phyloP scores from a whole-genome alignment of 768 basidiomycete species.

The Vararia minispora region DNA sequence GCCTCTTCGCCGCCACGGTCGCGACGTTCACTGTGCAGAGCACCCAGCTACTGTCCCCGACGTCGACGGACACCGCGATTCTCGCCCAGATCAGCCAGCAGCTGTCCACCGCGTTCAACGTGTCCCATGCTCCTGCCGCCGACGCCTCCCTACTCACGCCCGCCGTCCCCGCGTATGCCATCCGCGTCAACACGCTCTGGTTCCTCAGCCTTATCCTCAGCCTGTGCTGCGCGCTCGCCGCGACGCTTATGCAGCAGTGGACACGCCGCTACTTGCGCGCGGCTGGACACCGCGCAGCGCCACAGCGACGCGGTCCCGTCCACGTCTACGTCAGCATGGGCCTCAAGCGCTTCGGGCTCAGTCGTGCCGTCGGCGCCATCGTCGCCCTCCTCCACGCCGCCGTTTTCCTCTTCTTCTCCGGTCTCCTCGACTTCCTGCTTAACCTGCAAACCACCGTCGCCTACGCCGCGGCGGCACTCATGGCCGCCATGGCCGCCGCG shows the following conservation, averaged over 20 bases:
- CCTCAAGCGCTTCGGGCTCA: not conserved
- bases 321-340: conserved; percentile 5
- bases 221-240: conserved; percentile 5
- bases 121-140: not conserved
- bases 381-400: conserved; percentile 3
- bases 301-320: conserved; percentile 3
- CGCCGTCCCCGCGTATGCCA: not conserved
- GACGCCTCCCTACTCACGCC: not conserved
- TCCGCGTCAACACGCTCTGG: conserved; percentile 8
- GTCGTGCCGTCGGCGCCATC: conserved; percentile 3
- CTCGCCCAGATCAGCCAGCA: conserved; percentile 7
- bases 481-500: not conserved
- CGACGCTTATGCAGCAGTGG: conserved; percentile 9
- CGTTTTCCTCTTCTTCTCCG: conserved; percentile 5
- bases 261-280: conserved; percentile 9
- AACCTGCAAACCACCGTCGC: not conserved
- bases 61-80: not conserved
- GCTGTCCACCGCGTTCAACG: conserved; percentile 4
- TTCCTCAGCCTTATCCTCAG: conserved; percentile 8
- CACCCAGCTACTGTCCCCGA: conserved; percentile 8
- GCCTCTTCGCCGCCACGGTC: conserved; percentile 11
- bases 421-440: conserved; percentile 7
- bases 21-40: conserved; percentile 12
- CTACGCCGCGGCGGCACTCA: not conserved
- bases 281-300: not conserved